Evolutionary conservation across 371 early-diverging fungal genomes (phyloP), one percentile per base, ranked within the genome.

Genomic region (Lichtheimia hyalospora): DNA sequence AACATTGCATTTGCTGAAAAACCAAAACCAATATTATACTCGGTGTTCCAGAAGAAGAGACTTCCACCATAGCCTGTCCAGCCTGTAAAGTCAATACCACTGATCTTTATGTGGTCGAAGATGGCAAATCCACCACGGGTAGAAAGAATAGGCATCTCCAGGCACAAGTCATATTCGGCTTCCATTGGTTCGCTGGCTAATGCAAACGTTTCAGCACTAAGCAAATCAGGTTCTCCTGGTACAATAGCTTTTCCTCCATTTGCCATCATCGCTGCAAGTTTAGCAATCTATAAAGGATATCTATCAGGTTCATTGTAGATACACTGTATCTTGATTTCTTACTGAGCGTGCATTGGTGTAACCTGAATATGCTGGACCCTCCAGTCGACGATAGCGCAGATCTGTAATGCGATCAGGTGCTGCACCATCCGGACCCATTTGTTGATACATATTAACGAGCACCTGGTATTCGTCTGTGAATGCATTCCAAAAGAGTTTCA

Each of bases 181-280:
- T 53, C 55, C 12, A 49, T 58, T 1, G 28, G 56, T 27, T 54
- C 40, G 1, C 71, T 69, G 1, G 74, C 74, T 13, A 62, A 43
- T 18, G 68, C 57, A 40, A 66, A 75, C 13, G 68, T 64, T 12
- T 64, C 49, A 0, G 42, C 24, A 44, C 58, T 58, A 5, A 83
- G 25, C n/a, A 84, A 63, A 28, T 73, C 57, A 2, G 82, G 82
- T 54, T 83, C 81, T 0, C 71, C 75, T 2, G 52, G 46, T 27
- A 64, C 68, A 18, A 82, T 61, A 0, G 87, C 70, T 20, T 73
- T 54, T 10, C 91, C 91, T n/a, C 71, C 60, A 62, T 88, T 88
- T 13, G 87, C 85, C 84, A 89, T 79, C 61, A 88, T 74, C 14
- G 88, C 84, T 21, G 81, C 86, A 21, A 90, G 62, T 53, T 77